Evolutionary conservation across 371 early-diverging fungal species (phyloP).

Genomic region (Fennellomyces sp.): DNA sequence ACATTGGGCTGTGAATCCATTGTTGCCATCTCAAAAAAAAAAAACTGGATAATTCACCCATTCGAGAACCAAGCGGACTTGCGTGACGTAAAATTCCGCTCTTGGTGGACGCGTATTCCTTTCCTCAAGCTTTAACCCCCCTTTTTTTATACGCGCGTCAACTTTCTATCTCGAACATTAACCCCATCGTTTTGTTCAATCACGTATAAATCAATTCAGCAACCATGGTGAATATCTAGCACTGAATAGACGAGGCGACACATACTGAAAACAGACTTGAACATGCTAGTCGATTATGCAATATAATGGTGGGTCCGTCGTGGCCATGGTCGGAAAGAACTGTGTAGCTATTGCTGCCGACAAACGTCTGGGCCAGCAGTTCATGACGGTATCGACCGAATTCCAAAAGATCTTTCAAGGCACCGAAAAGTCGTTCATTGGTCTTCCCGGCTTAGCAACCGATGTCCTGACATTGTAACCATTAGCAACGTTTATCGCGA

Average conservation of each 20-base stretch:
- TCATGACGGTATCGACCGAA: conserved; percentile 92
- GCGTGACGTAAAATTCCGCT: neutral
- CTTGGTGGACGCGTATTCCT: neutral
- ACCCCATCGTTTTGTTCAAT: no score
- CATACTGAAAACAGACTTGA: no score
- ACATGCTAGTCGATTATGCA: conserved; percentile 82
- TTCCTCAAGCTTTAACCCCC: no score
- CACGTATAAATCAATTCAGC: neutral
- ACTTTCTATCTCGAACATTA: neutral
- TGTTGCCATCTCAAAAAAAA: neutral
- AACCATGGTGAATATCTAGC: conserved; percentile 10
- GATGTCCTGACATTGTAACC: conserved; percentile 96
- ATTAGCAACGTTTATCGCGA: neutral
- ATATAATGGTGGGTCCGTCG: conserved; percentile 95
- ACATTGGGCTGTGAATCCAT: neutral
- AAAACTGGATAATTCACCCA: neutral
- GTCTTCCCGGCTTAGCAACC: conserved; percentile 96
- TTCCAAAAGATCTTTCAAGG: conserved; percentile 94
- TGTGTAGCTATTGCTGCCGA: conserved; percentile 99
- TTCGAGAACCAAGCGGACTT: neutral
- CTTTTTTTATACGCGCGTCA: no score
- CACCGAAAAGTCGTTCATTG: conserved; percentile 87
- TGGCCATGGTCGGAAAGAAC: conserved; percentile 99
- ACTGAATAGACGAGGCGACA: neutral
- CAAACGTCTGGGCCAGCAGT: conserved; percentile 90